These are phyloP conservation scores for Chrysanthemum lavandulifolium DNA, from an alignment of 129 eudicot species.

Conservation along the genomic window DNA sequence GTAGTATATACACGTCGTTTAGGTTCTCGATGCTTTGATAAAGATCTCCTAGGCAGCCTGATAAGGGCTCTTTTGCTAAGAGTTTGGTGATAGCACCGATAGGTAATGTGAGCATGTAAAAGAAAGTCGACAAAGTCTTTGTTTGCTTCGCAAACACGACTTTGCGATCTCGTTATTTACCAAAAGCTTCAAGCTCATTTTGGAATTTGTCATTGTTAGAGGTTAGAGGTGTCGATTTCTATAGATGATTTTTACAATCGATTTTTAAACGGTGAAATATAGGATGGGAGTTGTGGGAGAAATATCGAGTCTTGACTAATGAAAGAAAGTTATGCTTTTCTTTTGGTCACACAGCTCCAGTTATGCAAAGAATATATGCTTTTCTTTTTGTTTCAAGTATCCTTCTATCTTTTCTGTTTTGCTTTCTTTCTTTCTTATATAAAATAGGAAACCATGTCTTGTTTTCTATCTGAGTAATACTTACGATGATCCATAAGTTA, in stretches of 20 bases:
- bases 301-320: background rate
- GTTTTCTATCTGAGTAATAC: too few species aligned
- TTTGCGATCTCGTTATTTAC: constrained; percentile 30
- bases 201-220: constrained; percentile 28
- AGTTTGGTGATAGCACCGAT: constrained; percentile 32
- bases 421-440: constrained; percentile 6
- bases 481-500: too few species aligned
- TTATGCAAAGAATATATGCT: constrained; percentile 24
- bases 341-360: background rate
- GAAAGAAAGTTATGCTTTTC: background rate
- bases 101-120: constrained; percentile 38
- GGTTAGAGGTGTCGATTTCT: background rate
- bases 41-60: constrained; percentile 30
- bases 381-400: background rate
- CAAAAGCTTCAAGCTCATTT: constrained; percentile 35
- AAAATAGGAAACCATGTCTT: background rate
- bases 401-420: background rate
- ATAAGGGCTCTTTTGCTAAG: constrained; percentile 27
- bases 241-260: background rate
- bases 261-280: background rate
- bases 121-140: constrained; percentile 46
- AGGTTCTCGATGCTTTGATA: constrained; percentile 39
- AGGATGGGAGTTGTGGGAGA: constrained; percentile 2
- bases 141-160: constrained; percentile 43
- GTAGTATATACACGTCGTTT: constrained; percentile 28